phyloP scores from a whole-genome alignment of 352 stramenopile species.

The Globisporangium orthogonon region DNA sequence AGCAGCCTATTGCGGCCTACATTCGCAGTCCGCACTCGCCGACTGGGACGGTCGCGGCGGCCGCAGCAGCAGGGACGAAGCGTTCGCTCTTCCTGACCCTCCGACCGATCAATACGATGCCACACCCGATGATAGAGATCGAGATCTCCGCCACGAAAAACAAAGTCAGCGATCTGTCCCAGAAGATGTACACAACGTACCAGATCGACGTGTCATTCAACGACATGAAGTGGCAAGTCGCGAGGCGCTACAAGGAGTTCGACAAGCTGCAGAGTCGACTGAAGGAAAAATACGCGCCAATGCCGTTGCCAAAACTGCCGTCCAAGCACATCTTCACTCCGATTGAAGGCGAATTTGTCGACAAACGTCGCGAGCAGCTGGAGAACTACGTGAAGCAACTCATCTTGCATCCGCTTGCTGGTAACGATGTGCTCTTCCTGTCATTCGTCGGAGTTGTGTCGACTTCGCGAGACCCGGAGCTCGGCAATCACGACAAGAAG shows the following conservation, averaged over 20 bases:
- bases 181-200: conserved; percentile 66
- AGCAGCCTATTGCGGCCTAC: conserved; percentile 36
- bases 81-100: conserved; percentile 26
- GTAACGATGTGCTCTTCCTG: conserved; percentile 59
- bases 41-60: not conserved
- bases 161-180: conserved; percentile 74
- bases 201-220: conserved; percentile 67
- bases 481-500: conserved; percentile 57
- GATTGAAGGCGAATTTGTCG: conserved; percentile 55
- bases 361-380: conserved; percentile 50
- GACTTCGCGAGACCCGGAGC: conserved; percentile 49
- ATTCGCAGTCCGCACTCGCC: conserved; percentile 13
- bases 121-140: conserved; percentile 52
- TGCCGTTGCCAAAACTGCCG: conserved; percentile 37
- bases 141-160: conserved; percentile 59
- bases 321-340: conserved; percentile 67
- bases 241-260: conserved; percentile 68
- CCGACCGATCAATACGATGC: conserved; percentile 45
- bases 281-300: conserved; percentile 30
- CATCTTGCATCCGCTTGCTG: conserved; percentile 35
- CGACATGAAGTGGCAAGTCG: conserved; percentile 59
- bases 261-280: conserved; percentile 26
- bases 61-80: conserved; percentile 3
- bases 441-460: conserved; percentile 76
- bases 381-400: conserved; percentile 59